A percentile compares a stretch with the other conserved stretches of the same genome.
Evolutionary conservation across 1,284 basidiomycete species (phyloP).

Genomic region (Pseudozyma flocculosa): DNA sequence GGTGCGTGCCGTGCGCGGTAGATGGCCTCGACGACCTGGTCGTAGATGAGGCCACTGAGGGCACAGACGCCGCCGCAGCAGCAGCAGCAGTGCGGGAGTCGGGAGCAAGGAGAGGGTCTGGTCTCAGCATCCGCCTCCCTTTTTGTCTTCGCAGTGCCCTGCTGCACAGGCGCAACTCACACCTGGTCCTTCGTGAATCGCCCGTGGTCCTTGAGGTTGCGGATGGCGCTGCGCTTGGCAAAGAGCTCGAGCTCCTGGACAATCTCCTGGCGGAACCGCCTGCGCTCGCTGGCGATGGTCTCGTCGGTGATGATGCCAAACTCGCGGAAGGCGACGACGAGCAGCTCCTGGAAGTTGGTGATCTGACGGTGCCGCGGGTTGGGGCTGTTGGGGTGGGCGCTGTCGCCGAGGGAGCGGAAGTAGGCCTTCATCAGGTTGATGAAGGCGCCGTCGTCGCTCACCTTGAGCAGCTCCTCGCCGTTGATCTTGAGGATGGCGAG

Average conservation of each 20-base stretch:
- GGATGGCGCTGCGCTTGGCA: slow-evolving; percentile 87
- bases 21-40: slow-evolving; percentile 56
- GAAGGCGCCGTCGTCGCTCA: slow-evolving; percentile 96
- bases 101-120: too few relatives aligned
- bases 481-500: slow-evolving; percentile 97
- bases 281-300: slow-evolving; percentile 83
- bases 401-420: slow-evolving; percentile 88
- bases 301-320: slow-evolving; percentile 96
- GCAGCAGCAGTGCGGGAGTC: too few relatives aligned
- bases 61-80: too few relatives aligned
- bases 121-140: too few relatives aligned
- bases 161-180: slow-evolving; percentile 65
- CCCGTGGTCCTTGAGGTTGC: slow-evolving; percentile 80
- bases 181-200: slow-evolving; percentile 84
- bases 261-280: slow-evolving; percentile 83
- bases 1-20: slow-evolving; percentile 54
- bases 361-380: slow-evolving; percentile 91
- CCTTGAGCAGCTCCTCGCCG: slow-evolving; percentile 86
- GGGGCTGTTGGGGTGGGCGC: slow-evolving; percentile 84
- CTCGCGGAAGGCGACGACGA: slow-evolving; percentile 67
- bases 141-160: too few relatives aligned
- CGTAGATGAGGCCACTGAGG: slow-evolving; percentile 46
- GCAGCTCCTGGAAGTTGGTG: slow-evolving; percentile 93
- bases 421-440: slow-evolving; percentile 72
- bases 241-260: slow-evolving; percentile 92